Percentiles rank a stretch among this genome's conserved stretches.
These are phyloP conservation scores for Bipolaris gigantea DNA, from an alignment of 2,329 filamentous ascomycete species.

Conservation along the genomic window DNA sequence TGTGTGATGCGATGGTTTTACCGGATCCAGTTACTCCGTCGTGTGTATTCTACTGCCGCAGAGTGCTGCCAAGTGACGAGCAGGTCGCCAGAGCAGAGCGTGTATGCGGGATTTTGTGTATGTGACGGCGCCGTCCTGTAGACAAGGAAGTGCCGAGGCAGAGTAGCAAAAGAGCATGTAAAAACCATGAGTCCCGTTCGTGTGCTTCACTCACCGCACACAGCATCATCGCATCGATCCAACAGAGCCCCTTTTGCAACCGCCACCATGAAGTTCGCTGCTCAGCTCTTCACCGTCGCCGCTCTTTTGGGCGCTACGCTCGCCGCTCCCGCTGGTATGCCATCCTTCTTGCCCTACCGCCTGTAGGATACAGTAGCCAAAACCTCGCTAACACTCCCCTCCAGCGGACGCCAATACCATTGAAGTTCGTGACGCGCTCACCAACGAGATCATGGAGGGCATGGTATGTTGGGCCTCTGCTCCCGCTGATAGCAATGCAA, in stretches of 20 bases:
- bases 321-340: neutral
- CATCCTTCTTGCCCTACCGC: too few species aligned
- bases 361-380: too few species aligned
- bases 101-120: neutral
- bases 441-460: neutral
- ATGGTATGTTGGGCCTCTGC: neutral
- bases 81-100: neutral
- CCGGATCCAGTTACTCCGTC: neutral
- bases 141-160: neutral
- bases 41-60: neutral
- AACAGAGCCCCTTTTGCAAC: neutral
- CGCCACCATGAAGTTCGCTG: neutral
- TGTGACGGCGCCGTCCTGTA: neutral
- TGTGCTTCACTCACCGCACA: neutral
- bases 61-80: neutral
- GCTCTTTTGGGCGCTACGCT: slow-evolving; percentile 1
- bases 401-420: neutral
- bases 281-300: neutral
- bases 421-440: neutral
- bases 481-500: neutral
- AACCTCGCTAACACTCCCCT: neutral
- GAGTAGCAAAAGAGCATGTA: neutral
- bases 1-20: neutral
- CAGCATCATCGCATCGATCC: neutral
- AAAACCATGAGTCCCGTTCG: neutral